phyloP scores from a whole-genome alignment of 306 rosid species.

The Vicia villosa region DNA sequence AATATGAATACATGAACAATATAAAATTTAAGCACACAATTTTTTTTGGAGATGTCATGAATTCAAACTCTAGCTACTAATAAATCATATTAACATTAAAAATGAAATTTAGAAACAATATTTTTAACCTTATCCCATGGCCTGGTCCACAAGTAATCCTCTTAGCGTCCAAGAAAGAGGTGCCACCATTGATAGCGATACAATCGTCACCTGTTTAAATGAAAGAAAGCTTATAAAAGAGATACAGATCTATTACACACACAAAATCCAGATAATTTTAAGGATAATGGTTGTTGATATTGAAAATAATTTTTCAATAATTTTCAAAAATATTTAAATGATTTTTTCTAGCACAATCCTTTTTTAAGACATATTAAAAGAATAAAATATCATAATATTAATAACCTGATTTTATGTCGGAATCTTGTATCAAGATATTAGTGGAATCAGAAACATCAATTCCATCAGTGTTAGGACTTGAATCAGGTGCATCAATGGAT shows the following conservation, averaged over 20 bases:
- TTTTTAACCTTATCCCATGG: conserved; percentile 51
- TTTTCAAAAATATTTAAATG: neutral
- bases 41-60: neutral
- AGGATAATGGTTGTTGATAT: too few species aligned
- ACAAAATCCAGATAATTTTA: neutral
- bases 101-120: neutral
- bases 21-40: neutral
- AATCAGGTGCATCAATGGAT: conserved; percentile 31
- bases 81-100: neutral
- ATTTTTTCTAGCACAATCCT: neutral
- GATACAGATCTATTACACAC: neutral
- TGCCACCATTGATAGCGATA: conserved; percentile 41
- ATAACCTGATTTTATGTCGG: conserved; percentile 40
- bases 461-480: conserved; percentile 58
- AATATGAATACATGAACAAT: neutral
- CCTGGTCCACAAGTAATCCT: conserved; percentile 54
- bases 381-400: neutral
- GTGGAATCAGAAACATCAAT: conserved; percentile 32
- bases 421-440: conserved; percentile 30
- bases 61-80: neutral
- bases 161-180: conserved; percentile 33
- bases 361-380: too few species aligned
- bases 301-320: neutral
- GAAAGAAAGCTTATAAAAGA: neutral
- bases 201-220: conserved; percentile 51